Evolutionary conservation across 805 yeast species (phyloP).

Genomic region (Metschnikowia continentalis): DNA sequence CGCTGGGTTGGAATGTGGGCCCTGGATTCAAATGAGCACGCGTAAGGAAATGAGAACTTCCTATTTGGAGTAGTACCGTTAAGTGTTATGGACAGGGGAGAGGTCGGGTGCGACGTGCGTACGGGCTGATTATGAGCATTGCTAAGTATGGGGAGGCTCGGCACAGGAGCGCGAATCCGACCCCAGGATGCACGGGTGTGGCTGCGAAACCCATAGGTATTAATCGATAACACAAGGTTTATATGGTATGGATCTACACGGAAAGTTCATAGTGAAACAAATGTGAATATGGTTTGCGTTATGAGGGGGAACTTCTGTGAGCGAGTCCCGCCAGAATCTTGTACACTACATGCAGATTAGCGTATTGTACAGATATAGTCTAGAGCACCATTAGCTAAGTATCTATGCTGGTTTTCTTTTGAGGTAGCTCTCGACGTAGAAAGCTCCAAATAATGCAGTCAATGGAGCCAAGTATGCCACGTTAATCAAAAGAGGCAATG

Average conservation of each 20-base stretch:
- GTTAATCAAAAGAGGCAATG: constrained; percentile 58
- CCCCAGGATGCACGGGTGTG: constrained; percentile 1
- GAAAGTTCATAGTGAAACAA: no score
- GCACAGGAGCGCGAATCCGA: neutral
- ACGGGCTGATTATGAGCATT: neutral
- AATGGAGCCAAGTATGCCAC: constrained; percentile 64
- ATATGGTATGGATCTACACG: no score
- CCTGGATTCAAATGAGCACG: neutral
- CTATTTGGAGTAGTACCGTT: neutral
- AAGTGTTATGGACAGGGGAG: neutral
- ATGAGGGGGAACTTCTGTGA: neutral
- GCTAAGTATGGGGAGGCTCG: neutral
- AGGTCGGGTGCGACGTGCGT: neutral
- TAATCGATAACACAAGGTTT: no score
- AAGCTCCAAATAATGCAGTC: constrained; percentile 61
- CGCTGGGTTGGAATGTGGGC: no score
- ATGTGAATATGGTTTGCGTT: neutral
- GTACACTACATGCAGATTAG: neutral
- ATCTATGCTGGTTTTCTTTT: constrained; percentile 19
- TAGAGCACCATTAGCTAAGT: neutral
- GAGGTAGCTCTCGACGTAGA: constrained; percentile 57
- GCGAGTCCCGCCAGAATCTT: neutral
- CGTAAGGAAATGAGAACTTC: neutral
- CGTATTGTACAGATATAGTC: neutral
- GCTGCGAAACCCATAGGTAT: neutral